Evolutionary conservation across 129 eudicot species (phyloP), one percentile per base, ranked within the genome.

Genomic region (Pulicaria dysenterica): DNA sequence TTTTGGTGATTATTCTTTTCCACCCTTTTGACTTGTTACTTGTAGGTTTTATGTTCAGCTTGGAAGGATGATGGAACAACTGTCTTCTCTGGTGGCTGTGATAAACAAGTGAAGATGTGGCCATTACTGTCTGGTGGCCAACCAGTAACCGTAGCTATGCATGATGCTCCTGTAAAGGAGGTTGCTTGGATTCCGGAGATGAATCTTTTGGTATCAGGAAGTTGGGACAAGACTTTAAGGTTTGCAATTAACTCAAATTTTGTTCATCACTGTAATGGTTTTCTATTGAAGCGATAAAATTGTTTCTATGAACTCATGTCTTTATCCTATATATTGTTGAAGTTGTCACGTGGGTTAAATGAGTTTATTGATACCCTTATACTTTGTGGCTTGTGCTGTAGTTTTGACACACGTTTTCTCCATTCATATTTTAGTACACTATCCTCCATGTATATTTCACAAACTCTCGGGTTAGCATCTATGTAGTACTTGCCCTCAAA

Each of bases 21-120:
- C 7, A 14, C 39, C 1, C 4, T 37, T 24, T 61, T 42, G 38
- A 64, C 43, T 58, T 56, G 10, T 67, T 48, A 60, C 70, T 73
- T 81, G 4, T 53, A 95, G 99, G 99, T 88, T 62, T 68, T 95
- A 37, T 95, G 99, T 81, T 88, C 97, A 79, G 71, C 99, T 55
- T 95, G 99, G 99, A 95, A 95, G 72, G 99, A 95, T 80, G 99
- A 95, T 49, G 99, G 99, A 48, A 88, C 99, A 17, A 88, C 99
- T 5, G 97, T 95, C 49, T 95, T 95, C 75, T 86, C 97, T 62
- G 97, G 97, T 36, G 97, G 99, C 63, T 95, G 99, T 78, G 99
- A 95, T 72, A 95, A 95, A 80, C 99, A 90, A 82, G 97, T 78
- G 41, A 95, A 95, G 58, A 95, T 95, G 99, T 95, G 97, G 99